Evolutionary conservation across 2,329 filamentous ascomycete genomes (phyloP).

Genomic region (Aspergillus japonicus): DNA sequence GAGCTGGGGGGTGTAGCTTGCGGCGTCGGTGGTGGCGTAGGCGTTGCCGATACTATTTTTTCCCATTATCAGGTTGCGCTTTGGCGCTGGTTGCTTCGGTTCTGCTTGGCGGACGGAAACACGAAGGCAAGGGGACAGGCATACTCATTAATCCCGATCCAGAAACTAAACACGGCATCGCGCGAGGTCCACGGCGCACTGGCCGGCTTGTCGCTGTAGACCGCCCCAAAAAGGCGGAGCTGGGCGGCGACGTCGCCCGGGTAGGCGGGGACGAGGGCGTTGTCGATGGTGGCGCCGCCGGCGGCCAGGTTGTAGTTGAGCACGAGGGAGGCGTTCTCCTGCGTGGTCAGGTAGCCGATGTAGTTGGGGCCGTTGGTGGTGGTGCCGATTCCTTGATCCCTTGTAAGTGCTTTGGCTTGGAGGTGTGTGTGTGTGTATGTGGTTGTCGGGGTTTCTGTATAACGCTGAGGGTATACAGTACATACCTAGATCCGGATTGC

Average conservation of each 20-base stretch:
- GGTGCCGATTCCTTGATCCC: slow-evolving; percentile 47
- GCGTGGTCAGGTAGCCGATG: slow-evolving; percentile 51
- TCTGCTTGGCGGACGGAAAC: background rate
- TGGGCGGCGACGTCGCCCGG: slow-evolving; percentile 51
- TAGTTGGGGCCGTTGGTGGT: slow-evolving; percentile 54
- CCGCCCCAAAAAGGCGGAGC: slow-evolving; percentile 46
- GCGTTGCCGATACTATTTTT: slow-evolving; percentile 25
- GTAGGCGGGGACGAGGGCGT: slow-evolving; percentile 53
- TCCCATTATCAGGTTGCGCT: background rate
- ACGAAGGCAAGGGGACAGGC: background rate
- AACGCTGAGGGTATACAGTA: background rate
- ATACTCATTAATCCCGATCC: slow-evolving; percentile 39
- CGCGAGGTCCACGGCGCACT: slow-evolving; percentile 27
- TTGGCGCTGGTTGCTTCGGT: background rate
- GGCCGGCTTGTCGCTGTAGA: slow-evolving; percentile 35
- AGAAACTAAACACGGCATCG: slow-evolving; percentile 32
- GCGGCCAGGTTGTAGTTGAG: slow-evolving; percentile 56
- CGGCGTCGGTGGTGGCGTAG: slow-evolving; percentile 31
- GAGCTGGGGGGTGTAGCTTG: slow-evolving; percentile 36
- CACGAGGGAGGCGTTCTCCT: slow-evolving; percentile 49
- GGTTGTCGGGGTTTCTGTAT: background rate
- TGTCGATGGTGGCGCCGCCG: slow-evolving; percentile 56
- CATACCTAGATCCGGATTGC: slow-evolving; percentile 53
- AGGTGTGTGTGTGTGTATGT: background rate
- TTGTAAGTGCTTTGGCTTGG: too few relatives aligned